phyloP scores from a whole-genome alignment of 2,329 filamentous ascomycete species.

The Aspergillus fischeri region DNA sequence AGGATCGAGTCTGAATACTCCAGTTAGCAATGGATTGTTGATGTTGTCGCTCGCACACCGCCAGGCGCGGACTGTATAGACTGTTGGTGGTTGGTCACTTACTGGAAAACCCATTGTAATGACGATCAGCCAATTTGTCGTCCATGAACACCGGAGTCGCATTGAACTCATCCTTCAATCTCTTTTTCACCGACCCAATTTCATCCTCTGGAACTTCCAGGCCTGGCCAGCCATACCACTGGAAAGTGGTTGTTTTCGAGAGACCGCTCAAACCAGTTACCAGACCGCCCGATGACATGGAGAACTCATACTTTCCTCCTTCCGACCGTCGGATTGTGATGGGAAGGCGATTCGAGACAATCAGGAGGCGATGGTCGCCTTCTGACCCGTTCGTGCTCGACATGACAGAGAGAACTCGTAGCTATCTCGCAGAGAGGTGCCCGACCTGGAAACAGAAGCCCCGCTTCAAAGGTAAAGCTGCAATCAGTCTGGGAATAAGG shows the following conservation, averaged over 20 bases:
- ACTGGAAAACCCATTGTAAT: constrained; percentile 97
- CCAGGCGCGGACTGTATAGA: not conserved
- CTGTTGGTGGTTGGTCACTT: constrained; percentile 30
- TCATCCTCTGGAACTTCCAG: constrained; percentile 82
- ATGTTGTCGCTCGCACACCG: not conserved
- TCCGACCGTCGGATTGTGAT: constrained; percentile 90
- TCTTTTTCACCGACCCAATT: constrained; percentile 63
- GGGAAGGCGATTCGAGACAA: constrained; percentile 86
- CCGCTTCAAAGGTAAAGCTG: not conserved
- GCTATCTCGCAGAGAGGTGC: not conserved
- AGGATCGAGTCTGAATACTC: constrained; percentile 74
- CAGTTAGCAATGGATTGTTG: not conserved
- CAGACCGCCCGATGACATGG: constrained; percentile 89
- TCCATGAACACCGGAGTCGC: constrained; percentile 86
- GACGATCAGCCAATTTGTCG: constrained; percentile 81
- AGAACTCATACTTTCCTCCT: constrained; percentile 81
- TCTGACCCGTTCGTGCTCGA: constrained; percentile 5
- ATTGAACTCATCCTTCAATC: constrained; percentile 76
- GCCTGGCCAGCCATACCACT: constrained; percentile 96
- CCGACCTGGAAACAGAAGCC: not conserved
- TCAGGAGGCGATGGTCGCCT: constrained; percentile 54
- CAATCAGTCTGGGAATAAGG: not conserved
- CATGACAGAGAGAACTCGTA: constrained; percentile 4
- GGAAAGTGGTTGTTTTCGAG: constrained; percentile 82
- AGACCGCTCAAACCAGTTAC: constrained; percentile 86